Conservation (phyloP, 257 asterid species). For the Leptodermis oblonga region DNA sequence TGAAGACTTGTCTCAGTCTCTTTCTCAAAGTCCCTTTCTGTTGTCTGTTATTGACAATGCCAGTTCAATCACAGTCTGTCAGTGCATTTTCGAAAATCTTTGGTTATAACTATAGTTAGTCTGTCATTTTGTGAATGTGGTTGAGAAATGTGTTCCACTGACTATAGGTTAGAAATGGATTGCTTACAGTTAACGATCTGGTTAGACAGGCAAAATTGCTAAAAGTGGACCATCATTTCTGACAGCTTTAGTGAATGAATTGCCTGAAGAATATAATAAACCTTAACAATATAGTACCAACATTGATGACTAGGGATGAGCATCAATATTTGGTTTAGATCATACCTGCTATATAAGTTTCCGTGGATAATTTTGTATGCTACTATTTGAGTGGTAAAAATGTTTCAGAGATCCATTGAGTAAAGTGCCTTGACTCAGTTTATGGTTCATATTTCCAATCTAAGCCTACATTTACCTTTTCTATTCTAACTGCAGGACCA, state of each 20-base stretch:
- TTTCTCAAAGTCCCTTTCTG: not conserved
- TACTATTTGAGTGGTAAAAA: not conserved
- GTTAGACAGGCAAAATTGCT: slow-evolving; percentile 1
- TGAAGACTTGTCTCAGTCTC: not conserved
- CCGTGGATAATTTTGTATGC: not conserved
- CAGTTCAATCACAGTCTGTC: not conserved
- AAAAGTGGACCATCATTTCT: not conserved
- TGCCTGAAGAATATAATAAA: not conserved
- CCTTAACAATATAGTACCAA: not conserved
- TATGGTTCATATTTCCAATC: not conserved
- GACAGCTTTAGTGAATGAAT: not conserved
- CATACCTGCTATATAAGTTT: not conserved
- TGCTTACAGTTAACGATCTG: not conserved
- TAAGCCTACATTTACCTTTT: not conserved
- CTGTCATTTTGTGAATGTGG: not conserved
- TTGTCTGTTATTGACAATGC: not conserved
- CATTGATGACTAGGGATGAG: not conserved
- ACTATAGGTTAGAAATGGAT: not conserved
- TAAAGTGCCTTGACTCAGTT: slow-evolving; percentile 2
- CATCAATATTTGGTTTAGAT: not conserved
- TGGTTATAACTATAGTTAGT: not conserved
- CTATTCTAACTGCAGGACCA: slow-evolving; percentile 57
- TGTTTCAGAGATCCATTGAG: not conserved
- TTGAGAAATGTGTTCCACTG: too few relatives aligned
- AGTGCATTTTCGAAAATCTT: not conserved